Conservation (phyloP, 2,329 filamentous ascomycete species). For the Alternaria consortialis region DNA sequence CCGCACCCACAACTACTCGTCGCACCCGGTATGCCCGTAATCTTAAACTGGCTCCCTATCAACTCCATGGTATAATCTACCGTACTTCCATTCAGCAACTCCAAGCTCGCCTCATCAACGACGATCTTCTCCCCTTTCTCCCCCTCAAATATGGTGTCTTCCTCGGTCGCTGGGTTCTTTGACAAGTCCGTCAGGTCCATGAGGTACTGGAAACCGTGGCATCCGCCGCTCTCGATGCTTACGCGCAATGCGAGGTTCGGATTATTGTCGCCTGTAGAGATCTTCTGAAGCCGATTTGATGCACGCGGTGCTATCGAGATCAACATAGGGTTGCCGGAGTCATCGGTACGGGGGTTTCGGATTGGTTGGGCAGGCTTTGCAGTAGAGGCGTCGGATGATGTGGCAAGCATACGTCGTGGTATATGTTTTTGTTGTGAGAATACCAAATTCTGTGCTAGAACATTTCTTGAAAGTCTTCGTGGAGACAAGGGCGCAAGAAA, state of each 20-base stretch:
- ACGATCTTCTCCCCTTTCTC: constrained; percentile 77
- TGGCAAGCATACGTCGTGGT: constrained; percentile 47
- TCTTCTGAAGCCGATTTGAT: constrained; percentile 72
- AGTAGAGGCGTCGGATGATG: constrained; percentile 31
- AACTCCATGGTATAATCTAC: constrained; percentile 97
- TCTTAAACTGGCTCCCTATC: constrained; percentile 95
- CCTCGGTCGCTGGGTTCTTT: constrained; percentile 62
- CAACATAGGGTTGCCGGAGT: constrained; percentile 83
- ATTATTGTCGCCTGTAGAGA: constrained; percentile 64
- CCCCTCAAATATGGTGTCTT: constrained; percentile 88
- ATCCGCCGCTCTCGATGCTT: constrained; percentile 90
- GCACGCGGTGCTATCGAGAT: constrained; percentile 87
- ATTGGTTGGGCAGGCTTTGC: constrained; percentile 48
- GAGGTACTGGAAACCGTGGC: constrained; percentile 96
- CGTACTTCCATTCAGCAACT: constrained; percentile 90
- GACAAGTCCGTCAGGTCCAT: constrained; percentile 81
- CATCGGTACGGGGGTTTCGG: constrained; percentile 78
- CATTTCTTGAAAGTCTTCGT: background rate
- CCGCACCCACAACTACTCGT: constrained; percentile 97
- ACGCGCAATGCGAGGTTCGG: constrained; percentile 88
- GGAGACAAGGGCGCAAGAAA: constrained; percentile 41
- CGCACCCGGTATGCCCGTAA: constrained; percentile 89
- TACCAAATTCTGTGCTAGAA: background rate
- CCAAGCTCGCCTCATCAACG: constrained; percentile 85
- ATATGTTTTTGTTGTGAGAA: constrained; percentile 42